phyloP scores from a whole-genome alignment of 768 basidiomycete species.

The Auricularia cornea region DNA sequence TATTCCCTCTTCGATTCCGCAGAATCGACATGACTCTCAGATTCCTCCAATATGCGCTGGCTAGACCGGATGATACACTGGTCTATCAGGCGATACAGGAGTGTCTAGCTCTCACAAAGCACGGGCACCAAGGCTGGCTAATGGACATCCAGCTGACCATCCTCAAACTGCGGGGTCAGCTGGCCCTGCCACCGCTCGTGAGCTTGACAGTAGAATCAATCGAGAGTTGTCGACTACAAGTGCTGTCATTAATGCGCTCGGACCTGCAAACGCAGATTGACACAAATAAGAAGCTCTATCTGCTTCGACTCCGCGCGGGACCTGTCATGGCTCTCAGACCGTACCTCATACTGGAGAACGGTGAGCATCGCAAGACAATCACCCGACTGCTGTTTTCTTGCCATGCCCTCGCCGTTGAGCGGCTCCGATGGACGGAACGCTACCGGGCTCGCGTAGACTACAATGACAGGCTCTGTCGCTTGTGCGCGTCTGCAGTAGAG shows the following conservation, averaged over 20 bases:
- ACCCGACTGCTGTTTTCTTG: constrained; percentile 9
- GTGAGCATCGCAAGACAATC: constrained; percentile 8
- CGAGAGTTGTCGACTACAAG: not conserved
- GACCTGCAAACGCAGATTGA: not conserved
- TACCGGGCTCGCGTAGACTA: not conserved
- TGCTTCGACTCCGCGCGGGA: not conserved
- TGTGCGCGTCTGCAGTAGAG: constrained; percentile 9
- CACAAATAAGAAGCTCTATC: not conserved
- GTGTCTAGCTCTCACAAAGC: not conserved
- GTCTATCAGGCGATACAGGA: not conserved
- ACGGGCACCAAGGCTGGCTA: constrained; percentile 6
- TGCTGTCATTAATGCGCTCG: not conserved
- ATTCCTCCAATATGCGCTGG: constrained; percentile 13
- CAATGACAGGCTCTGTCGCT: constrained; percentile 5
- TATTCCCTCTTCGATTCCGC: constrained; percentile 16
- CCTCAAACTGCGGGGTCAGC: not conserved
- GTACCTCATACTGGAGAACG: constrained; percentile 8
- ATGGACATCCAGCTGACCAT: not conserved
- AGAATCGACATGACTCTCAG: constrained; percentile 12
- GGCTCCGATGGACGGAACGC: constrained; percentile 3
- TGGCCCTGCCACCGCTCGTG: not conserved
- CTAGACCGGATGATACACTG: not conserved
- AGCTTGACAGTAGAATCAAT: not conserved
- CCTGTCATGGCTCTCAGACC: constrained; percentile 2
- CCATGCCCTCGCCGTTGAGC: constrained; percentile 13